Base-by-base conservation (phyloP, 805 yeast species). In the Komagataella pastoris region DNA sequence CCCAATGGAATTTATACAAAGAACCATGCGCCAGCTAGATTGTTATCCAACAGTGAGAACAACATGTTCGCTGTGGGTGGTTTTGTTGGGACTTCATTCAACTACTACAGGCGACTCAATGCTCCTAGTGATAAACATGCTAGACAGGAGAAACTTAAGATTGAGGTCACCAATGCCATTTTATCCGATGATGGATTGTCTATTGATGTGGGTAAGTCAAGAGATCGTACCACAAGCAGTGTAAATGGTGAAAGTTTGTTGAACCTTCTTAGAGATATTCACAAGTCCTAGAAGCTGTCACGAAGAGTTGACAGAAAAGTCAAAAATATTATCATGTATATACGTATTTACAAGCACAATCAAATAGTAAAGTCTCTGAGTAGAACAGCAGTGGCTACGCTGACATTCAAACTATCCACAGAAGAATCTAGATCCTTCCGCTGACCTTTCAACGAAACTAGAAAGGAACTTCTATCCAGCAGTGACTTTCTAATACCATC, bases 381-480 rank as follows among this genome's bases (percentile, higher is more conserved):
- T 49, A 89, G 61, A 24, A 89, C 60, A 1, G 90, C 93, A 1
- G 90, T 76, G 1, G 97, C 97, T 7, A 89, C 96, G 61, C 93
- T 86, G 36, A 88, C 97, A 61, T 89, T 89, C 60, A 89, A 69
- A 30, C 95, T 85, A 61, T 88, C 96, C 44, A 89, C 81, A 45
- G 67, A 61, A 3, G 54, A 58, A 54, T 65, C 67, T 10, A 61
- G 47, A 21, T 52, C 54, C 2, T 50, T 55, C 49, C 66, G 58
- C 30, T 53, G 55, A 47, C 60, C 56, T 7, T 63, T 66, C 48
- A 77, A 60, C 1, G 71, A 69, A 14, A 76, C 76, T 49, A 75
- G 62, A 54, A 59, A 71, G 52, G 83, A 85, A 50, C 87, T 77
- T 57, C 79, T 69, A 51, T 78, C 67, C 54, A 78, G 69, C 57